Conservation (phyloP, 129 eudicot species). For the Chrysanthemum makinoi region DNA sequence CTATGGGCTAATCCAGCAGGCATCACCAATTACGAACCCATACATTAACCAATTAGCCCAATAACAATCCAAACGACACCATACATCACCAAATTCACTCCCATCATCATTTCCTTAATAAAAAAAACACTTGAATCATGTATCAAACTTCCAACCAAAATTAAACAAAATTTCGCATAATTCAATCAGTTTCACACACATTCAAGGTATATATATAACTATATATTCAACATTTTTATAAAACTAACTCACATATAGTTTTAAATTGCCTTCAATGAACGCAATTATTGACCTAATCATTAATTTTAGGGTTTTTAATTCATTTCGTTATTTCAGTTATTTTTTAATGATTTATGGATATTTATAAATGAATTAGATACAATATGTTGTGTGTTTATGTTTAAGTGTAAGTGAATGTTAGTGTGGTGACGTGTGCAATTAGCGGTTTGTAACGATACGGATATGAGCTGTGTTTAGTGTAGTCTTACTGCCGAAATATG, state of each 20-base stretch:
- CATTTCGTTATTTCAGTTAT: conserved; percentile 13
- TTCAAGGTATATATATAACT: conserved; percentile 21
- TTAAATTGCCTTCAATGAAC: neutral
- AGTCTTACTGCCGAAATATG: too few relatives aligned
- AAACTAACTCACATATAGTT: neutral
- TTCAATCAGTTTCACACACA: neutral
- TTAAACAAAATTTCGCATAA: neutral
- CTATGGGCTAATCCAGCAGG: too few relatives aligned
- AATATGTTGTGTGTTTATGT: neutral
- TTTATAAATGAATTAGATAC: neutral
- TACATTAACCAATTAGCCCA: neutral
- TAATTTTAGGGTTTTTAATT: conserved; percentile 28
- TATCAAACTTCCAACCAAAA: neutral
- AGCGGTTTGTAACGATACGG: too few relatives aligned
- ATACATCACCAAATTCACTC: neutral
- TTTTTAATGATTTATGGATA: neutral
- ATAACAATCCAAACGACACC: conserved; percentile 5
- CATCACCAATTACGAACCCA: too few relatives aligned
- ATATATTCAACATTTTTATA: neutral
- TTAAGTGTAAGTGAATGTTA: too few relatives aligned
- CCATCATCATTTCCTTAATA: neutral
- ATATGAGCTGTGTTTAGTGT: too few relatives aligned
- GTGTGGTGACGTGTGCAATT: too few relatives aligned
- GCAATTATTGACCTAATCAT: neutral
- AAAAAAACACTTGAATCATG: neutral